Base-by-base conservation (phyloP, 1,139 yeast genomes). In the Pichia sp. region DNA sequence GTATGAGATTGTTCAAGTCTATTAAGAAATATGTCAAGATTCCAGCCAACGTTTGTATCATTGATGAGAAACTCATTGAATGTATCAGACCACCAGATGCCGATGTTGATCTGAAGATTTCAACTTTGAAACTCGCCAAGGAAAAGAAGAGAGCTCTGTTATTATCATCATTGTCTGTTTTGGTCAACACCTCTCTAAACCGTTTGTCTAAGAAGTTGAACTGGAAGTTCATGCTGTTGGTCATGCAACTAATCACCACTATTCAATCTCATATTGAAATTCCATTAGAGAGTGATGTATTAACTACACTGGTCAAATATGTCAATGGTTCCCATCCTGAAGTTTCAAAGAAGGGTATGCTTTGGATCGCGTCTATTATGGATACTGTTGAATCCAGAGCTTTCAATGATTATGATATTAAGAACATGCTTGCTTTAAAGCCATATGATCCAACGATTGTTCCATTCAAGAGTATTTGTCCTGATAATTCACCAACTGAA, bases 271-370 rank as follows among this genome's bases (percentile, higher is more conserved):
- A 77, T 54, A 63, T 75, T 38, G 88, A 83, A 51, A 66, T 79
- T 28, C 70, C 73, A 2, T 66, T 77, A 1, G 71, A 72, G 38
- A 60, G 69, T 4, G 69, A 70, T 1, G 71, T 77, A 0, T 61
- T 85, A 17, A 66, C 66, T 28, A 60, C 77, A 9, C 69, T 90
- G 40, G 71, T 79, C 14, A 68, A 71, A 14, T 77, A 77, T 38
- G 77, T 88, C 0, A 67, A 78, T n/a, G 75, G 78, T 20, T 81
- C 80, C 34, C 96, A 90, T 63, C 97, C 97, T 0, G 69, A 77
- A 3, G 71, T 88, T 38, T 75, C 91, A 1, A 75, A 82, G 47
- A 67, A 79, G 39, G 84, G 88, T 12, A 69, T 85, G 49, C 81
- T 79, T 50, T 87, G 91, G 12, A 63, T 85, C 19, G 71, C 85